phyloP scores from a whole-genome alignment of 2,329 filamentous ascomycete species.

The Aspergillus arachidicola region DNA sequence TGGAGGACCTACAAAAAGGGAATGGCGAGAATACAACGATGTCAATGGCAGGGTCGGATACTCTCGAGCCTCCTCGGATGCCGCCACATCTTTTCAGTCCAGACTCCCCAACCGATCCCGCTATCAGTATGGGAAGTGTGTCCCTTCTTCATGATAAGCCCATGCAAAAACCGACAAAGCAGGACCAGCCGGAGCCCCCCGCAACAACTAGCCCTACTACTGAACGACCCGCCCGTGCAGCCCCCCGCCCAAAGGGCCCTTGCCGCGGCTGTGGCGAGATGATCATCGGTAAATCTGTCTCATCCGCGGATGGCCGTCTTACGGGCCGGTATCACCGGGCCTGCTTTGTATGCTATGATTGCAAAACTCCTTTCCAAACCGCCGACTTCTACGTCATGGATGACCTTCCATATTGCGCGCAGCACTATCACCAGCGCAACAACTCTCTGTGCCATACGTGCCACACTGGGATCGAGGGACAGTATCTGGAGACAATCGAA shows the following conservation, averaged over 20 bases:
- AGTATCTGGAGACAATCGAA: conserved; percentile 81
- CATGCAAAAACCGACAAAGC: neutral
- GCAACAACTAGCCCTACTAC: neutral
- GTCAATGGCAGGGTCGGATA: conserved; percentile 26
- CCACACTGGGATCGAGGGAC: conserved; percentile 84
- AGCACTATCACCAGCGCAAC: conserved; percentile 91
- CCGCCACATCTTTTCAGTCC: conserved; percentile 37
- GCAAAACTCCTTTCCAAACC: conserved; percentile 77
- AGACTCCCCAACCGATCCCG: conserved; percentile 53
- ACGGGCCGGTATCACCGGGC: conserved; percentile 93
- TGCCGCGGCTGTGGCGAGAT: conserved; percentile 79
- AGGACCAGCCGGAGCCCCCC: neutral
- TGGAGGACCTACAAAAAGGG: conserved; percentile 56
- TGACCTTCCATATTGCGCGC: conserved; percentile 86
- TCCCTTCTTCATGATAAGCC: conserved; percentile 35
- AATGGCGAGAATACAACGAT: conserved; percentile 39
- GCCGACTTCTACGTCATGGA: conserved; percentile 89
- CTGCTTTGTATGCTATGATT: conserved; percentile 90
- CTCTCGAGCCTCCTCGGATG: conserved; percentile 33
- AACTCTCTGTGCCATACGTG: conserved; percentile 82
- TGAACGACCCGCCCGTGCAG: conserved; percentile 41
- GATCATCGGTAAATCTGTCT: conserved; percentile 90
- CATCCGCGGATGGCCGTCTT: conserved; percentile 86
- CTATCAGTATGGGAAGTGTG: conserved; percentile 44
- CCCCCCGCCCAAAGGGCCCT: conserved; percentile 63